phyloP scores from a whole-genome alignment of 2,329 filamentous ascomycete genomes.

The Botrytis byssoidea region DNA sequence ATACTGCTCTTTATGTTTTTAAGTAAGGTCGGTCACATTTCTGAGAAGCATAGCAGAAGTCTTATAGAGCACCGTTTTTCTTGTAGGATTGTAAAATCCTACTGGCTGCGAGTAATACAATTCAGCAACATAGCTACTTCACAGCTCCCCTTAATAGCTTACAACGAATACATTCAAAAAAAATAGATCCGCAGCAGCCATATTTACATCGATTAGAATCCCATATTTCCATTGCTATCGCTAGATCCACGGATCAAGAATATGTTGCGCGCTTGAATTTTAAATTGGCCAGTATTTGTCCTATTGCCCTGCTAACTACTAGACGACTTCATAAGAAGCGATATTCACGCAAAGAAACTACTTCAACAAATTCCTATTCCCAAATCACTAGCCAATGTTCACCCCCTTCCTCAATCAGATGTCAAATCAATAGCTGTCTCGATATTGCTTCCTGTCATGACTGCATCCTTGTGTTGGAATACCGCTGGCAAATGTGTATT shows the following conservation, averaged over 20 bases:
- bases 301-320: not conserved
- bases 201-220: not conserved
- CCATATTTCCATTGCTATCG: not conserved
- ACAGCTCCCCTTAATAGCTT: accelerated
- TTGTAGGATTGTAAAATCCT: not conserved
- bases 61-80: not conserved
- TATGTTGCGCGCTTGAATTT: not conserved
- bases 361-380: not conserved
- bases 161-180: too few species aligned
- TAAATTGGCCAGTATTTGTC: not conserved
- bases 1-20: not conserved
- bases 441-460: not conserved
- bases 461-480: not conserved
- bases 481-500: not conserved
- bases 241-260: too few species aligned
- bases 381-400: not conserved
- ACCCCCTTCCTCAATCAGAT: not conserved
- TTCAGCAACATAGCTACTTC: not conserved
- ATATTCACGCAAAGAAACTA: not conserved
- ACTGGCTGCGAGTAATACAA: not conserved
- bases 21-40: not conserved
- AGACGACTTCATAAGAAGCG: not conserved
- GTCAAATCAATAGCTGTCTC: conserved; percentile 1
- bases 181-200: not conserved
- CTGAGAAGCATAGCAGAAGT: too few species aligned